Base-by-base conservation (phyloP, 371 early-diverging fungal species). In the Mortierella sp. region DNA sequence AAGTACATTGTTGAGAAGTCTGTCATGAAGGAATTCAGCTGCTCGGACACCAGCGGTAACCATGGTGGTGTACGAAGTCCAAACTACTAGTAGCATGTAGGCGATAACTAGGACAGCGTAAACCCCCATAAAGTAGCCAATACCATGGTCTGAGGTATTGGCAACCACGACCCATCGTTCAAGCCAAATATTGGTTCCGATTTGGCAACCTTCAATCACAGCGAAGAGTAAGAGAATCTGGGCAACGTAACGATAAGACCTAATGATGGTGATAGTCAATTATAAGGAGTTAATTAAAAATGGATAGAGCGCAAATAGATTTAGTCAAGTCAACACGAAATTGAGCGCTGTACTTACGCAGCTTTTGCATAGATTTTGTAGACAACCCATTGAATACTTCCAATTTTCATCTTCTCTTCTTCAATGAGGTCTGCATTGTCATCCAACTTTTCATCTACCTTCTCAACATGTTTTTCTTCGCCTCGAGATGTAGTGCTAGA, bases 111-210 rank as follows among this genome's bases (percentile, higher is more conserved):
- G 47, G 2, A 14, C 64, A 0, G 70, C 72, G 22, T 78, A 84
- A 26, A 78, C 54, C 0, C 84, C 79, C 76, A 84, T 67, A 52
- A 62, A 84, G 24, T 65, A 74, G 5, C 72, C 75, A 14, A 71
- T 9, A 16, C 70, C 66, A n/a, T 84, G 84, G 32, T 75, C 66
- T 11, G 90, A 30, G 6, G 49, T 52, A 1, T 63, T 3, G 8
- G 22, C 54, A 6, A 52, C 63, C 9, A 22, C 37, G 57, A 73
- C 77, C 86, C 89, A 90, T 4, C 87, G 69, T 62, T 90, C 87
- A 59, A 93, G 84, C 87, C 90, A 93, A 58, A 86, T 88, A 65
- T 90, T 92, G 68, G 88, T 89, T 10, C 85, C 88, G 6, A 91
- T 70, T n/a, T 85, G 75, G 45, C 84, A 77, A n/a, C 64, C 78